Evolutionary conservation across 2,329 filamentous ascomycete species (phyloP), one percentile per base, ranked within the genome.

Genomic region (Tolypocladium pustulatum): DNA sequence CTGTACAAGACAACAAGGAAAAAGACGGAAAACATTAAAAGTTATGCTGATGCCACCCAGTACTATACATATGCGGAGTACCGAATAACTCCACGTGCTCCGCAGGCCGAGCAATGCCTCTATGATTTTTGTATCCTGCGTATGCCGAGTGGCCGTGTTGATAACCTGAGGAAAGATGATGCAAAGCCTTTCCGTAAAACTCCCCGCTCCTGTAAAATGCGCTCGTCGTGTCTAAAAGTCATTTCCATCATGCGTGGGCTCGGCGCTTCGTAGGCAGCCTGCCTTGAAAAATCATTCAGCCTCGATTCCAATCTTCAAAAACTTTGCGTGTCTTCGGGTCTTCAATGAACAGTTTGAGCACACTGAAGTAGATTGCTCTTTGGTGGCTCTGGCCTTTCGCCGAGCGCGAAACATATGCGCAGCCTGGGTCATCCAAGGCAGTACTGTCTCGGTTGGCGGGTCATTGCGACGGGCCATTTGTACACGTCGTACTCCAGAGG

Each of bases 391-490:
- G 38, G n/a, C n/a, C n/a, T 17, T 41, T 3, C 20, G 20, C n/a
- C 9, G 38, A 22, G 20, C 9, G 40, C 32, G n/a, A 41, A n/a
- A 20, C 40, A 22, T 20, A 22, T 12, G 40, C 40, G 40, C 20
- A 41, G 40, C 40, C 20, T n/a, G 20, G 20, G 20, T 22, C 20
- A 20, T n/a, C 40, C 20, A 20, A 10, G 40, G n/a, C 40, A n/a
- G 20, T 9, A 12, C 17, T 22, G 17, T 8, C 17, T 41, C 20
- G 8, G 20, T n/a, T 32, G 10, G 30, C 22, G 2, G 27, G 38
- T 59, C 51, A 67, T 66, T 62, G 78, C 78, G 12, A 78, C 78
- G 60, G 83, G 79, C 81, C 80, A 83, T 15, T 81, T 80, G 58
- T 83, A 83, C 5, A 75, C 63, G 58, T 83, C 79, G 2, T 71